A percentile compares a stretch with the other conserved stretches of the same genome.
Evolutionary conservation across 1,284 basidiomycete genomes (phyloP).

Genomic region (Uromyces viciae-fabae): DNA sequence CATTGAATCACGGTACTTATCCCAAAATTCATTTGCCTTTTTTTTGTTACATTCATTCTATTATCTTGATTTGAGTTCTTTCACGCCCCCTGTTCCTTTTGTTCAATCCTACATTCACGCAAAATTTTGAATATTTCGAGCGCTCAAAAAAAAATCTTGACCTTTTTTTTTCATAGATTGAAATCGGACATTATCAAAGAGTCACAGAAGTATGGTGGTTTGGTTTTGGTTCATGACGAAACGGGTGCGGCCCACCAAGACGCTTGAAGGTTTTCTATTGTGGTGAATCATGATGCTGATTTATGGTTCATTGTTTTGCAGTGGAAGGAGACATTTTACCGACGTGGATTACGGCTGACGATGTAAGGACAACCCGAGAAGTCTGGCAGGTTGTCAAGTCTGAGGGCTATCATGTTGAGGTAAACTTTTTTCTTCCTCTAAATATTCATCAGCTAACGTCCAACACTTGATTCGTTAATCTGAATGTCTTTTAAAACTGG

Average conservation of each 20-base stretch:
- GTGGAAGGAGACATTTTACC: slow-evolving; percentile 79
- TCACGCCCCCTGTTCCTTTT: neutral
- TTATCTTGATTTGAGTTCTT: neutral
- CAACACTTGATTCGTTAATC: slow-evolving; percentile 11
- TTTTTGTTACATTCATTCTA: too few species aligned
- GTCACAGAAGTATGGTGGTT: slow-evolving; percentile 76
- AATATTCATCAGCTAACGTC: slow-evolving; percentile 1
- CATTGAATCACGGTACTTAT: slow-evolving; percentile 69
- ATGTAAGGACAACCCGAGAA: slow-evolving; percentile 82
- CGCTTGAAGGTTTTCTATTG: slow-evolving; percentile 24
- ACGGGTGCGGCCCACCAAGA: slow-evolving; percentile 53
- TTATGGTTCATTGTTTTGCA: neutral
- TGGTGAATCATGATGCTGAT: neutral
- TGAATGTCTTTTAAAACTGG: neutral
- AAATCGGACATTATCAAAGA: slow-evolving; percentile 93
- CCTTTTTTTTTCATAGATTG: slow-evolving; percentile 55
- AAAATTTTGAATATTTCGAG: too few species aligned
- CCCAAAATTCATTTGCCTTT: neutral
- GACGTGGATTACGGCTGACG: slow-evolving; percentile 94
- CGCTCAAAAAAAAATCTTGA: too few species aligned
- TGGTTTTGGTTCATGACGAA: slow-evolving; percentile 90
- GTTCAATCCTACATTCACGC: neutral
- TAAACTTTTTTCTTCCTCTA: slow-evolving; percentile 54
- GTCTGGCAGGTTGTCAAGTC: slow-evolving; percentile 74
- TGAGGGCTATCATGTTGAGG: slow-evolving; percentile 86